Percentiles rank a stretch among this genome's conserved stretches.
Conservation (phyloP, 2,329 filamentous ascomycete genomes). For the Sodiomyces alkalinus region DNA sequence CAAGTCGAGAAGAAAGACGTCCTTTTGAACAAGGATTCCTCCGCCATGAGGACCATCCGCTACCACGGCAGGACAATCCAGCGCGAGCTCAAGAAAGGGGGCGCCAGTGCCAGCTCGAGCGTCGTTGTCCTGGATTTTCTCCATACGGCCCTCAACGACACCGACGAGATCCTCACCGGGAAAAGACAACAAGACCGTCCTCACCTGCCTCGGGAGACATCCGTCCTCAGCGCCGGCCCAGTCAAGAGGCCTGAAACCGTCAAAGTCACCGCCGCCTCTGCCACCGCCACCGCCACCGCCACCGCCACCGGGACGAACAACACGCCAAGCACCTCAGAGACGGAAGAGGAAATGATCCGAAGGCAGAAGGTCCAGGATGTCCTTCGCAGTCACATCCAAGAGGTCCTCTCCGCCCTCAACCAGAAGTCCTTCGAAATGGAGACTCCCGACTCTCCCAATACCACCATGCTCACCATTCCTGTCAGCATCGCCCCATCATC, state of each 20-base stretch:
- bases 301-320: too few relatives aligned
- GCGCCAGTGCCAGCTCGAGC: conserved; percentile 12
- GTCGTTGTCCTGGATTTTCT: conserved; percentile 22
- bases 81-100: conserved; percentile 12
- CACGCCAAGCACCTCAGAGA: conserved; percentile 3
- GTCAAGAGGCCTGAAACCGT: not conserved
- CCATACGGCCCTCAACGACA: conserved; percentile 23
- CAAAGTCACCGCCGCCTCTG: not conserved
- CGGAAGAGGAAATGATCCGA: conserved; percentile 11
- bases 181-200: conserved; percentile 9
- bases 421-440: conserved; percentile 5
- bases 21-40: not conserved
- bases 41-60: conserved; percentile 1
- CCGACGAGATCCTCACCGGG: conserved; percentile 26
- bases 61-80: conserved; percentile 9
- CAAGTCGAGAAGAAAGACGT: conserved; percentile 10
- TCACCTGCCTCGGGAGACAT: not conserved
- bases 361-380: conserved; percentile 27
- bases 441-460: not conserved
- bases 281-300: too few relatives aligned
- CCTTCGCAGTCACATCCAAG: conserved; percentile 33
- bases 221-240: not conserved
- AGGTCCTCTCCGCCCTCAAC: conserved; percentile 30
- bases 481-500: too few relatives aligned
- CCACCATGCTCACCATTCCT: too few relatives aligned